Percentiles rank a stretch among this genome's conserved stretches.
These are phyloP conservation scores for Cryptosporidium baileyi DNA, from an alignment of 169 alveolate genomes.

Conservation along the genomic window DNA sequence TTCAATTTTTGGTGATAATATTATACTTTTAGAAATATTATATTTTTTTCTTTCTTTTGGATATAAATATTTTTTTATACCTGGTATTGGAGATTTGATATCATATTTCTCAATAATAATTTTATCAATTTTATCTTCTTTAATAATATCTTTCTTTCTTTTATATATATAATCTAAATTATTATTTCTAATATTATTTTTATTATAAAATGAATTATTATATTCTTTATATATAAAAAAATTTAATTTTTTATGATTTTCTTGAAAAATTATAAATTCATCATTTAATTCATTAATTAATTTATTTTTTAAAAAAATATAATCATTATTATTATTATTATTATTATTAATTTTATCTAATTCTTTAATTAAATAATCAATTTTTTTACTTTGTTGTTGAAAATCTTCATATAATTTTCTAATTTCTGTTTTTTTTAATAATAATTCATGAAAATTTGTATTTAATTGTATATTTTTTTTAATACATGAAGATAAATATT, in stretches of 20 bases:
- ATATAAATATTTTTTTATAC: conserved; percentile 26
- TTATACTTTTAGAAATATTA: background rate
- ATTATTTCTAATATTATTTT: background rate
- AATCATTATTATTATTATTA: background rate
- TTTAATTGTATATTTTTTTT: background rate
- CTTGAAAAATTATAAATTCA: background rate
- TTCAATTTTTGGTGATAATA: background rate
- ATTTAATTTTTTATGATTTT: background rate
- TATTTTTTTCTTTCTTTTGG: background rate
- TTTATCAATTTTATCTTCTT: background rate
- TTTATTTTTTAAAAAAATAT: background rate
- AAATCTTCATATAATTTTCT: background rate
- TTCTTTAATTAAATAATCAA: background rate
- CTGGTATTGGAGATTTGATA: conserved; percentile 32
- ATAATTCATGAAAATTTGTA: background rate
- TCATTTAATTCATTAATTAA: background rate
- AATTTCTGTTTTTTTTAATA: background rate
- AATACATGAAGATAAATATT: background rate
- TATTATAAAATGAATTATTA: background rate
- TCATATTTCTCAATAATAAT: background rate
- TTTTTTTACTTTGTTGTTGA: background rate
- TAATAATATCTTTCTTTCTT: background rate
- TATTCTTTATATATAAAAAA: background rate
- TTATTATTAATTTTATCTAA: background rate
- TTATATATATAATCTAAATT: too few species aligned